Conservation (phyloP, 2,329 filamentous ascomycete genomes). For the Phoma sp. region DNA sequence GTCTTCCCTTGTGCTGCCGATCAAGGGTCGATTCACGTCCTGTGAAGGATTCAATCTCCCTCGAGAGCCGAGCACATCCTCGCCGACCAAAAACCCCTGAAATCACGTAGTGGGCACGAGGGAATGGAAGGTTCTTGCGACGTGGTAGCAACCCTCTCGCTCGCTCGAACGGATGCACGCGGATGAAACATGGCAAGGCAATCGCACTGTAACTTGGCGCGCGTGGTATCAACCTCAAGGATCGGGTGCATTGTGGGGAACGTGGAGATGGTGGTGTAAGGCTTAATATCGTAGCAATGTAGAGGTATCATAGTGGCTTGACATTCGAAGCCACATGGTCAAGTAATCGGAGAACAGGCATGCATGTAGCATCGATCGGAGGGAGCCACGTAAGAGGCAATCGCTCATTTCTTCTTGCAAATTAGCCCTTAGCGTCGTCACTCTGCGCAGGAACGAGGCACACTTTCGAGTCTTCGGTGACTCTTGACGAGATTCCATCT, state of each 20-base stretch:
- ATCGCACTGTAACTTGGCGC: slow-evolving; percentile 7
- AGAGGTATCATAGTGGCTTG: slow-evolving; percentile 13
- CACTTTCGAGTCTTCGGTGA: neutral
- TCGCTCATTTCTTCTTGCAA: neutral
- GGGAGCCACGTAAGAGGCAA: slow-evolving; percentile 2
- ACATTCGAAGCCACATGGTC: slow-evolving; percentile 10
- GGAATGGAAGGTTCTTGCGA: slow-evolving; percentile 1
- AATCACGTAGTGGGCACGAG: neutral
- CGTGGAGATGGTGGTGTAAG: slow-evolving; percentile 5
- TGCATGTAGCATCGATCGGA: neutral
- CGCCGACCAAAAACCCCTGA: neutral
- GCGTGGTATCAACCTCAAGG: neutral
- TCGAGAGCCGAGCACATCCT: neutral
- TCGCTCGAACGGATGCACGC: slow-evolving; percentile 15
- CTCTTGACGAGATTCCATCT: slow-evolving; percentile 6
- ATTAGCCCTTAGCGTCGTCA: slow-evolving; percentile 3
- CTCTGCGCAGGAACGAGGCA: slow-evolving; percentile 7
- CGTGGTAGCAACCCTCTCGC: slow-evolving; percentile 2
- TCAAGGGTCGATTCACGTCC: neutral
- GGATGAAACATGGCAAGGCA: slow-evolving; percentile 16
- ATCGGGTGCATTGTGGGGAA: slow-evolving; percentile 4
- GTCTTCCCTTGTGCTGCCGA: neutral
- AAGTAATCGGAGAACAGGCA: neutral
- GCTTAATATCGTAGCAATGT: slow-evolving; percentile 2
- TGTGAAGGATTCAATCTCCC: neutral